Evolutionary conservation across 108 stramenopile species (phyloP).

Genomic region (Tribonema minus): DNA sequence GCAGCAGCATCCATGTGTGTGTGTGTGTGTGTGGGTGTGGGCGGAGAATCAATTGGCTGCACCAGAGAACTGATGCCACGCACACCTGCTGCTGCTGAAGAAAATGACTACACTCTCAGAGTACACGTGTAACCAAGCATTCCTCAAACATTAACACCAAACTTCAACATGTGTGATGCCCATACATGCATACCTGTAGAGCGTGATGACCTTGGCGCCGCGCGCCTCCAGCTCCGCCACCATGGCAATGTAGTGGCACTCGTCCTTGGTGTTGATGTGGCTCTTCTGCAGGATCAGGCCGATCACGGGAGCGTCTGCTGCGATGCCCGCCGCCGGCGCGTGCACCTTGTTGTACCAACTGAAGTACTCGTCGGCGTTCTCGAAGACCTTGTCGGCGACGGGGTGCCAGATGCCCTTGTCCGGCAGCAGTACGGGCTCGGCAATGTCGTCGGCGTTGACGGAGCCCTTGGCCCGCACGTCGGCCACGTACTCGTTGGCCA

Average conservation of each 20-base stretch:
- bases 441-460: slow-evolving; percentile 68
- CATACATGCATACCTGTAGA: too few relatives aligned
- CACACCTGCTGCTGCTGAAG: too few relatives aligned
- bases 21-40: too few relatives aligned
- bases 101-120: too few relatives aligned
- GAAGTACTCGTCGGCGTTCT: slow-evolving; percentile 74
- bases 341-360: slow-evolving; percentile 86
- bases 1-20: too few relatives aligned
- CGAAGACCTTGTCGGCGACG: slow-evolving; percentile 83
- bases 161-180: too few relatives aligned
- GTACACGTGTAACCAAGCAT: too few relatives aligned
- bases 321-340: slow-evolving; percentile 87
- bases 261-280: slow-evolving; percentile 96
- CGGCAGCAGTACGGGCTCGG: slow-evolving; percentile 80
- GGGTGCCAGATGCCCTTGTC: slow-evolving; percentile 98
- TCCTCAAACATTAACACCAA: too few relatives aligned
- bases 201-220: slow-evolving; percentile 79
- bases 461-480: slow-evolving; percentile 28
- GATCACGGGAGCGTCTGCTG: slow-evolving; percentile 75
- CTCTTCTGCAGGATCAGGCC: slow-evolving; percentile 93
- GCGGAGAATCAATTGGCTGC: too few relatives aligned
- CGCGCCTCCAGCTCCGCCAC: too few relatives aligned
- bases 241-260: slow-evolving; percentile 93
- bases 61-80: too few relatives aligned
- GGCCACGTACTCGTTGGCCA: slow-evolving; percentile 83